phyloP scores from a whole-genome alignment of 495 filamentous ascomycete genomes.

The Neurospora sp. region DNA sequence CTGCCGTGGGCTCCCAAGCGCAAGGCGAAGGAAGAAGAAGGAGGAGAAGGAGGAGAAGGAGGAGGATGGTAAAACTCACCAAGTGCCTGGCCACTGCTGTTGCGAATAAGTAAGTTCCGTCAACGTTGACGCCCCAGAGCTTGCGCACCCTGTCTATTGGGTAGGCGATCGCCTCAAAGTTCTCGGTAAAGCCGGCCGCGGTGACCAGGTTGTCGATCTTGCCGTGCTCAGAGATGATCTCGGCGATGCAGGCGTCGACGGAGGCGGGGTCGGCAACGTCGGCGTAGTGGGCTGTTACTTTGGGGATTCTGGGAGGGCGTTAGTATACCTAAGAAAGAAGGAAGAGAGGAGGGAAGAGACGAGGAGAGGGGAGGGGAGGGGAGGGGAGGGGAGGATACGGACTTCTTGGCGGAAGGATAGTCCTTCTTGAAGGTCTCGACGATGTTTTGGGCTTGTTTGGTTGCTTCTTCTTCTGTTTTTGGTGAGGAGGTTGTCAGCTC shows the following conservation, averaged over 20 bases:
- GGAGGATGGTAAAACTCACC: not conserved
- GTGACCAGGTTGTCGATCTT: conserved; percentile 88
- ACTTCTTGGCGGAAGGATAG: conserved; percentile 66
- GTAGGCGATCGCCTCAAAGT: conserved; percentile 83
- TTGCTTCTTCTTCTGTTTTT: conserved; percentile 67
- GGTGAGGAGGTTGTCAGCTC: not conserved
- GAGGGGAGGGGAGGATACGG: conserved; percentile 9
- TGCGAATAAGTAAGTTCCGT: conserved; percentile 88
- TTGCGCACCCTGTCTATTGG: conserved; percentile 82
- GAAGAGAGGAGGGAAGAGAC: not conserved
- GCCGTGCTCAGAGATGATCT: conserved; percentile 59
- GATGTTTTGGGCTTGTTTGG: conserved; percentile 58
- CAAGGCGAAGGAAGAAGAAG: too few species aligned
- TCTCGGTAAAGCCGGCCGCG: conserved; percentile 92
- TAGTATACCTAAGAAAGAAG: not conserved
- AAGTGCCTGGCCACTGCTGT: conserved; percentile 78
- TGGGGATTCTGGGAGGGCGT: conserved; percentile 49
- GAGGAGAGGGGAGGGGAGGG: not conserved
- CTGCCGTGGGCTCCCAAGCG: too few species aligned
- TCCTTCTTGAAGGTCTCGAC: conserved; percentile 63
- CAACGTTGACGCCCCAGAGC: conserved; percentile 88
- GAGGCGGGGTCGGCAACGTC: conserved; percentile 74
- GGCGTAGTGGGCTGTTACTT: conserved; percentile 78
- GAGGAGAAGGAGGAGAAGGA: too few species aligned
- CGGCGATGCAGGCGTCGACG: conserved; percentile 58